phyloP scores from a whole-genome alignment of 306 rosid genomes.

The Quercus glauca region DNA sequence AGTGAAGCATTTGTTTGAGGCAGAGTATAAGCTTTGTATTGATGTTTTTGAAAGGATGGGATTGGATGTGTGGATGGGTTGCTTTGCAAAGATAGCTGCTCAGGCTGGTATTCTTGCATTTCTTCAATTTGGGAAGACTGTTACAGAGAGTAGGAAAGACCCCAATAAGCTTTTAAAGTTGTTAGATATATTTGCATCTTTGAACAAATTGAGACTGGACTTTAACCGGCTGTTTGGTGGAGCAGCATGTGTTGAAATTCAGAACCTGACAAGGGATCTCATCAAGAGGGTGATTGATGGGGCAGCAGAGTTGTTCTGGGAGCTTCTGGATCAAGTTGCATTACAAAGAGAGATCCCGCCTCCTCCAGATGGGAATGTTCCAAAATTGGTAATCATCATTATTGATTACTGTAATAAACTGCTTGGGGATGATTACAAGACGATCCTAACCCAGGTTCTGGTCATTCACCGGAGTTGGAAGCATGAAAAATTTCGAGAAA shows the following conservation, averaged over 20 bases:
- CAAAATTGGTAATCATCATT: constrained; percentile 72
- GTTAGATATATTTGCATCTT: constrained; percentile 89
- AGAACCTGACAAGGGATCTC: constrained; percentile 93
- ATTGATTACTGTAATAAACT: constrained; percentile 88
- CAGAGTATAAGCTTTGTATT: constrained; percentile 87
- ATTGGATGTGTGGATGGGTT: constrained; percentile 85
- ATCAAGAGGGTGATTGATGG: constrained; percentile 90
- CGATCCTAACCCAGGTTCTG: constrained; percentile 83
- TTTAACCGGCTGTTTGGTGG: constrained; percentile 96
- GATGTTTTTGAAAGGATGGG: constrained; percentile 96
- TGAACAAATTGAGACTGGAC: constrained; percentile 89
- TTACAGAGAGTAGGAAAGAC: constrained; percentile 91
- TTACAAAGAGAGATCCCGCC: constrained; percentile 86
- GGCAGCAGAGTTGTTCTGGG: constrained; percentile 93
- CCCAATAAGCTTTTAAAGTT: constrained; percentile 89
- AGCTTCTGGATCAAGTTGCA: constrained; percentile 81
- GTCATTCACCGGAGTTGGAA: constrained; percentile 95
- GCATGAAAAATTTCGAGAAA: constrained; percentile 83
- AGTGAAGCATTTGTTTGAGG: constrained; percentile 97
- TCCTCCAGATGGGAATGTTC: constrained; percentile 79
- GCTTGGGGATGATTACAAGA: constrained; percentile 84
- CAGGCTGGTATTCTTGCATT: constrained; percentile 96
- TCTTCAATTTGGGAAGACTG: constrained; percentile 96
- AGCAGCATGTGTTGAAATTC: constrained; percentile 80
- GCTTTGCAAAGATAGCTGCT: constrained; percentile 92